A percentile compares a stretch with the other conserved stretches of the same genome.
phyloP scores from a whole-genome alignment of 2,329 filamentous ascomycete genomes.

The Elsinoe fawcettii region DNA sequence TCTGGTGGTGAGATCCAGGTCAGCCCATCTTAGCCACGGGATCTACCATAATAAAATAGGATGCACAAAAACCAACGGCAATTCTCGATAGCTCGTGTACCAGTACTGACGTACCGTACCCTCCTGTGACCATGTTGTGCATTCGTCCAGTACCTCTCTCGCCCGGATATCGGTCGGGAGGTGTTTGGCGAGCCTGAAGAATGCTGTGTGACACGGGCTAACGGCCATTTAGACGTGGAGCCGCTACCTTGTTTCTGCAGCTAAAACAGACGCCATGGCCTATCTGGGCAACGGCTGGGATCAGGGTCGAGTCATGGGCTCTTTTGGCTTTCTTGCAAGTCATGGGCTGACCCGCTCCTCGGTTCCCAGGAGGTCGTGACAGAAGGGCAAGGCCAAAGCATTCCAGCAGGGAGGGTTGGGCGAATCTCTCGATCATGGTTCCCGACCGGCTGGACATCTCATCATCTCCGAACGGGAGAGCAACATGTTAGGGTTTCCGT shows the following conservation, averaged over 20 bases:
- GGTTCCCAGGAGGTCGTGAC: slow-evolving; percentile 2
- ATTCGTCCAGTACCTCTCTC: not conserved
- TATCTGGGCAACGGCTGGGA: slow-evolving; percentile 5
- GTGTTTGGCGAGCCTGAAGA: not conserved
- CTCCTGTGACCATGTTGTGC: not conserved
- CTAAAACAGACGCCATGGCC: slow-evolving; percentile 8
- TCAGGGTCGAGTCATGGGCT: slow-evolving; percentile 3
- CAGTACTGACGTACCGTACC: not conserved
- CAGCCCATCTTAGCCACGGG: not conserved
- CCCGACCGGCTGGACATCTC: slow-evolving; percentile 8
- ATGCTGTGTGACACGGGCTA: slow-evolving; percentile 11
- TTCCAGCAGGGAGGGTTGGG: not conserved
- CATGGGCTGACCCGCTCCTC: not conserved
- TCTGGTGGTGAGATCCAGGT: slow-evolving; percentile 6
- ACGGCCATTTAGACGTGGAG: slow-evolving; percentile 10
- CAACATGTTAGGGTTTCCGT: slow-evolving; percentile 2
- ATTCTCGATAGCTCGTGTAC: slow-evolving; percentile 4
- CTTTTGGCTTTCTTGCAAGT: not conserved
- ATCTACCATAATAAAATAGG: not conserved
- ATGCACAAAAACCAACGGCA: not conserved
- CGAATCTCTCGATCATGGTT: slow-evolving; percentile 8
- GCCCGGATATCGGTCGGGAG: slow-evolving; percentile 11
- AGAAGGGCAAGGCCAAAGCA: not conserved
- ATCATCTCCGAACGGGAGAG: slow-evolving; percentile 13
- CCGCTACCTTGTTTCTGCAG: slow-evolving; percentile 8